phyloP scores from a whole-genome alignment of 306 rosid species.

The Corylus heterophylla region DNA sequence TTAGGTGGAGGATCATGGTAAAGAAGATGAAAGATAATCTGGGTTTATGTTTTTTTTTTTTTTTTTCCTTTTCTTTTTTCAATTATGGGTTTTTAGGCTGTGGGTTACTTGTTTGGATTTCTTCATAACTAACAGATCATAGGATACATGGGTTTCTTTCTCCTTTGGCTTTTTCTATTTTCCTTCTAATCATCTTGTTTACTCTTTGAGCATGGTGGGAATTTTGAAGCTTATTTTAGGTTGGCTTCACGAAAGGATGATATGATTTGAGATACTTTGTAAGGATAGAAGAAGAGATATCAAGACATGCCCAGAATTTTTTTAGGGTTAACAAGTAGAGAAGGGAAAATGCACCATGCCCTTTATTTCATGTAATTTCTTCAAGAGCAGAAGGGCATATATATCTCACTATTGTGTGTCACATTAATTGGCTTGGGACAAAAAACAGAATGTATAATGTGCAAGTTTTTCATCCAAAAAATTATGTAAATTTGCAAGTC shows the following conservation, averaged over 20 bases:
- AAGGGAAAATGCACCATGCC: constrained; percentile 11
- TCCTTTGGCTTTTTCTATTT: constrained; percentile 25
- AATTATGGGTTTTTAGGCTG: constrained; percentile 22
- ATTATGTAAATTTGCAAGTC: constrained; percentile 1
- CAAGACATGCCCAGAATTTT: constrained; percentile 31
- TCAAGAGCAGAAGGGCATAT: constrained; percentile 20
- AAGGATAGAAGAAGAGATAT: constrained; percentile 27
- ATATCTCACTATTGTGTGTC: constrained; percentile 17
- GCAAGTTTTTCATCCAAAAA: background rate
- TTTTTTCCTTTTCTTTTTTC: background rate
- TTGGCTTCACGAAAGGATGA: constrained; percentile 42
- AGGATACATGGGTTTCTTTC: constrained; percentile 29
- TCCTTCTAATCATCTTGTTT: constrained; percentile 21
- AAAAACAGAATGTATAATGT: constrained; percentile 28
- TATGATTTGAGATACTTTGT: constrained; percentile 20
- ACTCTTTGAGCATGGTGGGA: constrained; percentile 32
- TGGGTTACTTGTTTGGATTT: constrained; percentile 35
- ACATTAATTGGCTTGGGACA: constrained; percentile 25
- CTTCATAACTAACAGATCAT: constrained; percentile 47
- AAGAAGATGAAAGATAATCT: constrained; percentile 21
- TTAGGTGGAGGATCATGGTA: constrained; percentile 86
- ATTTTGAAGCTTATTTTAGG: constrained; percentile 55
- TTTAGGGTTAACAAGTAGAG: constrained; percentile 34
- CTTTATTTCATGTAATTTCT: constrained; percentile 34
- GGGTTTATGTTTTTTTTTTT: constrained; percentile 10